phyloP scores from a whole-genome alignment of 2,329 filamentous ascomycete species.

The Nemania serpens region DNA sequence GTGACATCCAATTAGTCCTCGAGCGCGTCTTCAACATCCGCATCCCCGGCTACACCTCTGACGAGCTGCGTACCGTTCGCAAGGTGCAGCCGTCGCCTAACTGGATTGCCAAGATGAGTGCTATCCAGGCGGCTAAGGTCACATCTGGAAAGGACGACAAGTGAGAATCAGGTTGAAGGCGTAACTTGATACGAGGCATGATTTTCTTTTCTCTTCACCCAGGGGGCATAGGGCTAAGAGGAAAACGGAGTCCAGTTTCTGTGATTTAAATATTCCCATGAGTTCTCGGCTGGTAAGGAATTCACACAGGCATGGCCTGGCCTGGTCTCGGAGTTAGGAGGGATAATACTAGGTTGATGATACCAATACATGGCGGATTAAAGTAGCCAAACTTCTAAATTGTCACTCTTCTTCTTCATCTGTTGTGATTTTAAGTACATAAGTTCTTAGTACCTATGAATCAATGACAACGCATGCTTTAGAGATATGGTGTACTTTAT shows the following conservation, averaged over 20 bases:
- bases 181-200: background rate
- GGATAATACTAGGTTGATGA: conserved; percentile 10
- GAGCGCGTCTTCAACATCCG: conserved; percentile 88
- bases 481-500: no score
- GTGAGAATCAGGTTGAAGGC: conserved; percentile 34
- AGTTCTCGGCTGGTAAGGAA: background rate
- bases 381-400: no score
- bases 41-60: conserved; percentile 91
- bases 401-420: no score
- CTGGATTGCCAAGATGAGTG: conserved; percentile 97
- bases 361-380: conserved; percentile 16
- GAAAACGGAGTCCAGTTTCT: conserved; percentile 8
- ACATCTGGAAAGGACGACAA: conserved; percentile 64
- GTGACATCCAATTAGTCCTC: conserved; percentile 80
- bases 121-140: conserved; percentile 91
- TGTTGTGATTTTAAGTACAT: no score
- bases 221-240: background rate
- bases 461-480: background rate
- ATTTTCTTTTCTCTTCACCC: background rate
- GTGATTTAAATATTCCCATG: background rate
- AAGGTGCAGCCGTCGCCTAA: conserved; percentile 86
- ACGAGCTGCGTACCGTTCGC: conserved; percentile 91
- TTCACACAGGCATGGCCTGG: background rate
- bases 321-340: conserved; percentile 16
- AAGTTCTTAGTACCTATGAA: background rate